Conservation (phyloP, 371 early-diverging fungal genomes). For the Lichtheimia ramosa region DNA sequence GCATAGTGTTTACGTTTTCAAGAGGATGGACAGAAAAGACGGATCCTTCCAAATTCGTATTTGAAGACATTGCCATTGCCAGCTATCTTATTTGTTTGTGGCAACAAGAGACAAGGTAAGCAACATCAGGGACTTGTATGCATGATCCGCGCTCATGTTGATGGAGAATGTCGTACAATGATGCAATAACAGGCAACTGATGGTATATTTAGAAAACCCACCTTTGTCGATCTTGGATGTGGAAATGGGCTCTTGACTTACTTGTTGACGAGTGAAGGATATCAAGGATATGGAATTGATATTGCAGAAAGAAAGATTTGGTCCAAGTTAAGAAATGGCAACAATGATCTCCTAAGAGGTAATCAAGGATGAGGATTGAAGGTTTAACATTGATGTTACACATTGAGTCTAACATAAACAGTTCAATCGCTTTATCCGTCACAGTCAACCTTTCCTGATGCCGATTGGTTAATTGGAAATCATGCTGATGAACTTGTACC, state of each 20-base stretch:
- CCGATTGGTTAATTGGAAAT: constrained; percentile 88
- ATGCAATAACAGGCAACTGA: too few species aligned
- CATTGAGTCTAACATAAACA: constrained; percentile 11
- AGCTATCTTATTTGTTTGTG: constrained; percentile 79
- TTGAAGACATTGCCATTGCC: constrained; percentile 86
- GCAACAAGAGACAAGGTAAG: constrained; percentile 48
- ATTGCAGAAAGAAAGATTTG: constrained; percentile 79
- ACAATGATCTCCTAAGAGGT: constrained; percentile 37
- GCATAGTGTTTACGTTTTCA: constrained; percentile 1
- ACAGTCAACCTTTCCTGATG: constrained; percentile 40
- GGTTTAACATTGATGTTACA: too few species aligned
- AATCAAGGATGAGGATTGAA: constrained; percentile 3
- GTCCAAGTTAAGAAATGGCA: constrained; percentile 39
- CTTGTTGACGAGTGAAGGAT: constrained; percentile 78
- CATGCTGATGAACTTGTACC: constrained; percentile 91
- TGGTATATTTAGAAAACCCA: constrained; percentile 33
- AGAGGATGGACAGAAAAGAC: constrained; percentile 79
- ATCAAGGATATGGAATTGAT: constrained; percentile 81
- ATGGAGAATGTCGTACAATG: too few species aligned
- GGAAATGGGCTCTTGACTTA: constrained; percentile 90
- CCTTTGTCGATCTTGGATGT: constrained; percentile 89
- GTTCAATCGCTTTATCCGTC: constrained; percentile 68
- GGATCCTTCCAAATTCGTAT: constrained; percentile 82
- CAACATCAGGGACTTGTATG: background rate
- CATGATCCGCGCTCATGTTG: too few species aligned